These are phyloP conservation scores for Ambrosiella beaveri DNA, from an alignment of 2,329 filamentous ascomycete genomes.

Conservation along the genomic window DNA sequence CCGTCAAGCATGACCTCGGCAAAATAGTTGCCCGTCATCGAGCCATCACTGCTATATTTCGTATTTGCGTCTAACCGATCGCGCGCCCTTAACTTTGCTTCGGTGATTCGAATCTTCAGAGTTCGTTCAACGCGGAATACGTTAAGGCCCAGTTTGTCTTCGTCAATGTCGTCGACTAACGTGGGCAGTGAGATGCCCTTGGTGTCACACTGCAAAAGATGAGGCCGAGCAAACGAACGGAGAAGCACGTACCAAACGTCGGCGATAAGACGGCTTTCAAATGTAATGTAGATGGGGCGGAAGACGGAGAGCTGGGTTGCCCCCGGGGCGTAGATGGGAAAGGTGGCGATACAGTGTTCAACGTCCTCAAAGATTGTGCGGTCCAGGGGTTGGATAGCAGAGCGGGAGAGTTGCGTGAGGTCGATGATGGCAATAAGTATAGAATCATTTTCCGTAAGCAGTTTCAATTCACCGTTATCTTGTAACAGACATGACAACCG, in stretches of 20 bases:
- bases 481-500: conserved; percentile 83
- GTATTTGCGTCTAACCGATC: conserved; percentile 7
- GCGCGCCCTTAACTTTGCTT: conserved; percentile 39
- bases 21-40: conserved; percentile 49
- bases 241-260: conserved; percentile 94
- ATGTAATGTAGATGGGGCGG: conserved; percentile 73
- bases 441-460: conserved; percentile 73
- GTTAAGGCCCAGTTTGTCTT: conserved; percentile 24
- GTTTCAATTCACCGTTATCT: conserved; percentile 85
- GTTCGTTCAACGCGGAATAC: conserved; percentile 48
- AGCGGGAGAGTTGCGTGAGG: conserved; percentile 73
- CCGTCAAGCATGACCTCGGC: conserved; percentile 67
- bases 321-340: conserved; percentile 72
- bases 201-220: conserved; percentile 55
- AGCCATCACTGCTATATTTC: conserved; percentile 22
- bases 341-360: conserved; percentile 87
- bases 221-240: conserved; percentile 78
- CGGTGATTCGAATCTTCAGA: conserved; percentile 39
- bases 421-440: conserved; percentile 69
- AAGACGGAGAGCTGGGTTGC: conserved; percentile 58
- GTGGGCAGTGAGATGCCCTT: conserved; percentile 26
- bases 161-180: conserved; percentile 22
- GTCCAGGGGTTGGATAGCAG: conserved; percentile 79
- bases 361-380: conserved; percentile 69
- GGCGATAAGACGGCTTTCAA: conserved; percentile 78